These are phyloP conservation scores for Acanthamoeba healyi DNA, from an alignment of 208 protist genomes.

Conservation along the genomic window DNA sequence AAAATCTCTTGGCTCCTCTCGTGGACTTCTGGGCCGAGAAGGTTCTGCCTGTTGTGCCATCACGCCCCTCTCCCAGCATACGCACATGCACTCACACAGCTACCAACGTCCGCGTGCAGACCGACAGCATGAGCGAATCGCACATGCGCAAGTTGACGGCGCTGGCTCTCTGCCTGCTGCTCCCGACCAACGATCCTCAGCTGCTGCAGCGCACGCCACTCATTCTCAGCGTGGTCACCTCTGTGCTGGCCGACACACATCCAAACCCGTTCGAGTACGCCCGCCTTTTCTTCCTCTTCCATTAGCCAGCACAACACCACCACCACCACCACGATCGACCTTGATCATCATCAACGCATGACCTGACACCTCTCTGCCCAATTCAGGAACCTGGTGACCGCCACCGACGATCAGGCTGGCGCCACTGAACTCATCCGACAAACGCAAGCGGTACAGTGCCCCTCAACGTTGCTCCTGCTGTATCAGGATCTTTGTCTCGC, in stretches of 20 bases:
- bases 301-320: too few relatives aligned
- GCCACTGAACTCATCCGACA: conserved; percentile 69
- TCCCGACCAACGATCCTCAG: conserved; percentile 43
- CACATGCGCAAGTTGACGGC: conserved; percentile 75
- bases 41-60: not conserved
- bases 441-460: conserved; percentile 54
- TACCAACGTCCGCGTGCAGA: too few relatives aligned
- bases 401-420: conserved; percentile 10
- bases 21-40: conserved; percentile 70
- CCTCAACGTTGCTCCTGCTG: not conserved
- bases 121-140: conserved; percentile 45
- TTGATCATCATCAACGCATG: too few relatives aligned
- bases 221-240: conserved; percentile 59
- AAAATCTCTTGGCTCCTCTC: conserved; percentile 26
- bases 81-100: too few relatives aligned
- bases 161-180: conserved; percentile 48
- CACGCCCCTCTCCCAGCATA: not conserved
- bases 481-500: too few relatives aligned
- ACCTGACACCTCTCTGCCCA: too few relatives aligned
- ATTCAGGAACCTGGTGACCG: conserved; percentile 54
- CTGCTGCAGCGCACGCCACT: conserved; percentile 40
- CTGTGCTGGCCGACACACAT: not conserved
- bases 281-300: too few relatives aligned
- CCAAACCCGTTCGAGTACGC: conserved; percentile 31
- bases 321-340: too few relatives aligned